Conservation (phyloP, 768 basidiomycete species). For the Lentinula sp. region DNA sequence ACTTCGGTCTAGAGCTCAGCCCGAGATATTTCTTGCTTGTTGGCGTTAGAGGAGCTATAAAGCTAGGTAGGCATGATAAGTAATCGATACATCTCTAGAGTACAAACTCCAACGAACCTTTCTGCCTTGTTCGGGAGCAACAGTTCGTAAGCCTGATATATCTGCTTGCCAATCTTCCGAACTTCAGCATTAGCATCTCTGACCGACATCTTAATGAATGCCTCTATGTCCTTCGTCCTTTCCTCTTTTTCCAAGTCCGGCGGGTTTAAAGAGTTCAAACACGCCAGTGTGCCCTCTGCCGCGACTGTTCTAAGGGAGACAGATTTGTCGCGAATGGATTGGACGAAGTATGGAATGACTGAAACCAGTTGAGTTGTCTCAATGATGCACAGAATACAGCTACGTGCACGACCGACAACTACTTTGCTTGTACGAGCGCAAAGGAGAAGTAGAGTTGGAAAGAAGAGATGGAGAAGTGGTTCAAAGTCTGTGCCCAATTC, state of each 20-base stretch:
- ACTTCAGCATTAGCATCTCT: slow-evolving; percentile 75
- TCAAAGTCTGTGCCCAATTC: slow-evolving; percentile 61
- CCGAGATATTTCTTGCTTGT: slow-evolving; percentile 70
- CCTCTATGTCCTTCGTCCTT: slow-evolving; percentile 62
- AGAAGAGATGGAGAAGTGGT: slow-evolving; percentile 54
- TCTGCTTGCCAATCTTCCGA: slow-evolving; percentile 57
- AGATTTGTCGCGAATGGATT: slow-evolving; percentile 64
- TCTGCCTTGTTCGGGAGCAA: slow-evolving; percentile 65
- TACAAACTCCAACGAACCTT: slow-evolving; percentile 31
- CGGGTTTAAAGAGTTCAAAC: slow-evolving; percentile 72
- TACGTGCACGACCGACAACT: slow-evolving; percentile 57
- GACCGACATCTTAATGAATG: slow-evolving; percentile 58
- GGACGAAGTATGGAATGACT: slow-evolving; percentile 55
- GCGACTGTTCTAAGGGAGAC: slow-evolving; percentile 53
- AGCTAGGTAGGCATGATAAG: slow-evolving; percentile 36
- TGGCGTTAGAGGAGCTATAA: slow-evolving; percentile 67
- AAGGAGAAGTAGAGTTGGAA: slow-evolving; percentile 62
- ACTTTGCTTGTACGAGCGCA: slow-evolving; percentile 79
- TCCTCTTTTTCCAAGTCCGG: slow-evolving; percentile 71
- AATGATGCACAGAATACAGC: slow-evolving; percentile 55
- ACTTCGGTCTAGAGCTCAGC: slow-evolving; percentile 19
- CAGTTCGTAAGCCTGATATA: slow-evolving; percentile 73
- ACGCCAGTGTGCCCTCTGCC: slow-evolving; percentile 60
- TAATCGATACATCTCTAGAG: background rate
- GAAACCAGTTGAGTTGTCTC: slow-evolving; percentile 62